These are phyloP conservation scores for Cylindricascospora bacillispora DNA, from an alignment of 1,139 yeast species.

Conservation along the genomic window DNA sequence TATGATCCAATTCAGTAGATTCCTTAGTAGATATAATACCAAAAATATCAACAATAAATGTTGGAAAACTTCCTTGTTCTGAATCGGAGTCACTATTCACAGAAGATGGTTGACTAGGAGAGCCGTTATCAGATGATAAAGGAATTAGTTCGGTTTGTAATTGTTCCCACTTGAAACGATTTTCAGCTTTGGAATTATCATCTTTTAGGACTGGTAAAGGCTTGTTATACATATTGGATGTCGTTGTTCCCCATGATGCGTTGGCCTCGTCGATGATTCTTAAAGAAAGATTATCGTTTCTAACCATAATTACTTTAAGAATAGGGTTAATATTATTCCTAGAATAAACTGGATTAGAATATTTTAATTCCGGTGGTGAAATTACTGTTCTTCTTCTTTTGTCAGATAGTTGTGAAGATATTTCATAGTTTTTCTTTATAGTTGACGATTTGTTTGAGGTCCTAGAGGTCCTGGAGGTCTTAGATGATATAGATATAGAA, in stretches of 20 bases:
- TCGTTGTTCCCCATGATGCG: constrained; percentile 4
- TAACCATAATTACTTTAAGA: constrained; percentile 2
- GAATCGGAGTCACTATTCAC: not conserved
- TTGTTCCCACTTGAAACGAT: not conserved
- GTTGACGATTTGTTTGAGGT: too few relatives aligned
- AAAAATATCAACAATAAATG: too few relatives aligned
- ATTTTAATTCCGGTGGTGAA: constrained; percentile 3
- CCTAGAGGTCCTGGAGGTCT: too few relatives aligned
- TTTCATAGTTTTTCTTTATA: too few relatives aligned
- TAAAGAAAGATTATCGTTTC: not conserved
- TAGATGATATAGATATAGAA: too few relatives aligned
- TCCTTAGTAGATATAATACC: not conserved
- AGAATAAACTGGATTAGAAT: constrained; percentile 1
- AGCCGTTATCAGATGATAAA: not conserved
- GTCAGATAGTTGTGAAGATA: constrained; percentile 2
- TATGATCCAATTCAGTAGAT: not conserved
- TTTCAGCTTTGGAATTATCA: not conserved
- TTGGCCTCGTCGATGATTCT: constrained; percentile 5
- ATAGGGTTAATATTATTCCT: constrained; percentile 1
- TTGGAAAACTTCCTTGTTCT: too few relatives aligned
- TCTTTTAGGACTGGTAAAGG: constrained; percentile 1
- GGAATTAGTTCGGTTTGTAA: not conserved
- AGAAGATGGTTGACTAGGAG: not conserved
- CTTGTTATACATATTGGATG: constrained; percentile 1
- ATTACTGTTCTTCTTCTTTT: not conserved